Percentiles rank a stretch among this genome's conserved stretches.
Evolutionary conservation across 2,329 filamentous ascomycete genomes (phyloP).

Genomic region (Aspergillus sp.): DNA sequence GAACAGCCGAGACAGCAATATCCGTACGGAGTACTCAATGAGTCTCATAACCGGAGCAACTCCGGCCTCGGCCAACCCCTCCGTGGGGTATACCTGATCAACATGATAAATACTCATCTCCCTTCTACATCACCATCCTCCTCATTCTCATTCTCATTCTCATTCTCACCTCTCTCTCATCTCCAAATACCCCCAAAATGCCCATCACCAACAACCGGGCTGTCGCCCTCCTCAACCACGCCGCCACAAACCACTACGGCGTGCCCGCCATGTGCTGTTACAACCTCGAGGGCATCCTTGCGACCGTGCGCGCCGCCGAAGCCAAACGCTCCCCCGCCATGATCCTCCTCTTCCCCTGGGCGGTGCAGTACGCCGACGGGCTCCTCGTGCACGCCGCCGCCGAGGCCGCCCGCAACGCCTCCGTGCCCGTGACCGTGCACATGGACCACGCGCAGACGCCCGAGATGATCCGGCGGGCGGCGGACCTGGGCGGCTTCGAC

Average conservation of each 20-base stretch:
- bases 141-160: not conserved
- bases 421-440: conserved; percentile 62
- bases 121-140: conserved; percentile 2
- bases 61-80: not conserved
- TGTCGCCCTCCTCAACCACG: conserved; percentile 58
- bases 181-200: conserved; percentile 16
- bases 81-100: not conserved
- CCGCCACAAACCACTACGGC: conserved; percentile 56
- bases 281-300: conserved; percentile 70
- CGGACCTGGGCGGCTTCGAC: conserved; percentile 64
- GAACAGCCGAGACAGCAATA: not conserved
- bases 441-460: conserved; percentile 67
- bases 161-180: not conserved
- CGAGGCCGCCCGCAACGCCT: conserved; percentile 55
- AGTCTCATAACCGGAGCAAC: not conserved
- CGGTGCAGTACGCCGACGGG: conserved; percentile 62
- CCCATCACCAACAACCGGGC: conserved; percentile 50
- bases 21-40: too few relatives aligned
- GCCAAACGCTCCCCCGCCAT: conserved; percentile 66
- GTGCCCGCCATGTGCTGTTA: conserved; percentile 64
- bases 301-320: conserved; percentile 67
- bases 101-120: not conserved
- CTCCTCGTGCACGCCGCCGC: conserved; percentile 57
- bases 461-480: conserved; percentile 60
- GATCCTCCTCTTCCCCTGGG: conserved; percentile 74